Evolutionary conservation across 129 eudicot species (phyloP).

Genomic region (Flaveria ramosissima): DNA sequence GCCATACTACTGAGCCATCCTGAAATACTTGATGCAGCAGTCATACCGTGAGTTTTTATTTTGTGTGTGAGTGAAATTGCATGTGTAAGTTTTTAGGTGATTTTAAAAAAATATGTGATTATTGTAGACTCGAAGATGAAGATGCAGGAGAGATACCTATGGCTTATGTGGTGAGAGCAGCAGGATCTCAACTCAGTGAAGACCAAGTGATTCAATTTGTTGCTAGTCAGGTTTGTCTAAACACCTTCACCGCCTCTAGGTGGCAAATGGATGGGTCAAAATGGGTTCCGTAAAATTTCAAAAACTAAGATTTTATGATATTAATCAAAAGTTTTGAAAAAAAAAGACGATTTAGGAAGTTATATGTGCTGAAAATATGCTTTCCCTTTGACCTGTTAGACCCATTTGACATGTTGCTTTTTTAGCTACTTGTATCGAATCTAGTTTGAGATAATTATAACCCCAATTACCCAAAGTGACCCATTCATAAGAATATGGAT

Average conservation of each 20-base stretch:
- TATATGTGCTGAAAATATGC: background rate
- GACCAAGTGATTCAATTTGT: slow-evolving; percentile 72
- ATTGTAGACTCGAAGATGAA: slow-evolving; percentile 74
- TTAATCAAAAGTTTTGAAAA: background rate
- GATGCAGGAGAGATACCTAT: slow-evolving; percentile 79
- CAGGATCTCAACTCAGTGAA: slow-evolving; percentile 54
- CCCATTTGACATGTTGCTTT: background rate
- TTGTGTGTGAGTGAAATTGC: slow-evolving; percentile 16
- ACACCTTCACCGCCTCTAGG: slow-evolving; percentile 4
- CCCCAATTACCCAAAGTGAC: background rate
- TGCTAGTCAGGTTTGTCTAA: slow-evolving; percentile 57
- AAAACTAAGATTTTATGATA: background rate
- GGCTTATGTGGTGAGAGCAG: slow-evolving; percentile 75
- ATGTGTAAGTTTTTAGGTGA: background rate
- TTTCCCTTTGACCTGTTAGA: background rate
- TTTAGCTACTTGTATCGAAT: background rate
- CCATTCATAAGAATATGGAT: background rate
- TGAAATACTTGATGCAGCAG: slow-evolving; percentile 80
- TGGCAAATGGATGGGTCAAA: background rate
- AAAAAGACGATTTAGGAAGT: background rate
- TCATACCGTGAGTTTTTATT: slow-evolving; percentile 55
- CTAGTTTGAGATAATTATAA: slow-evolving; percentile 6
- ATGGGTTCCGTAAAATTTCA: background rate
- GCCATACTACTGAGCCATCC: slow-evolving; percentile 73
- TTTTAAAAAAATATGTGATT: background rate